Evolutionary conservation across 2,329 filamentous ascomycete species (phyloP).

Genomic region (Monosporascus sp.): DNA sequence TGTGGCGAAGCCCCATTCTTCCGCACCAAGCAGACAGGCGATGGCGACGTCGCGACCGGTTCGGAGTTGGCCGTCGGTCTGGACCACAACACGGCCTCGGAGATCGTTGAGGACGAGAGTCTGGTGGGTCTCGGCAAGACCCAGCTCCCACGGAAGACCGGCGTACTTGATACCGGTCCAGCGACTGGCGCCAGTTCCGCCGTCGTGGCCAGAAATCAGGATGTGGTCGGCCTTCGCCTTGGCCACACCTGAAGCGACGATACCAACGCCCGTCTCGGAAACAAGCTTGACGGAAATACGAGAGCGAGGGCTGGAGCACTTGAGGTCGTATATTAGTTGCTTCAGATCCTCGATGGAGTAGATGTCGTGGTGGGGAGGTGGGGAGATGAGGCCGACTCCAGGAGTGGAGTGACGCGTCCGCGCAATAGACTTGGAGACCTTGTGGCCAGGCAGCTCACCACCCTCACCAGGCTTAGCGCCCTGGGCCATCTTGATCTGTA

Average conservation of each 20-base stretch:
- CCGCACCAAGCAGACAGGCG: slow-evolving; percentile 90
- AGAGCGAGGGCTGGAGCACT: slow-evolving; percentile 89
- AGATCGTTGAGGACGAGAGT: slow-evolving; percentile 93
- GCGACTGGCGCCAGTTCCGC: slow-evolving; percentile 90
- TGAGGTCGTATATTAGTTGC: slow-evolving; percentile 95
- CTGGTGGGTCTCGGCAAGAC: slow-evolving; percentile 95
- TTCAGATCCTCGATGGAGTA: slow-evolving; percentile 98
- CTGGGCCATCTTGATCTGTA: slow-evolving; percentile 99
- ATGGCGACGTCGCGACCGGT: slow-evolving; percentile 93
- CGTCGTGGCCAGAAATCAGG: slow-evolving; percentile 92
- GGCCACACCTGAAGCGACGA: slow-evolving; percentile 93
- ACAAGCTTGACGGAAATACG: slow-evolving; percentile 96
- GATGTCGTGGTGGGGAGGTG: slow-evolving; percentile 94
- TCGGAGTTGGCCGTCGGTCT: slow-evolving; percentile 90
- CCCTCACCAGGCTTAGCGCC: slow-evolving; percentile 97
- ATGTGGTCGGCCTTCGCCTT: slow-evolving; percentile 98
- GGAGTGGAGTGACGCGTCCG: slow-evolving; percentile 93
- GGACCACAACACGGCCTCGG: slow-evolving; percentile 89
- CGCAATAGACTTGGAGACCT: slow-evolving; percentile 90
- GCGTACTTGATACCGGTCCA: slow-evolving; percentile 99
- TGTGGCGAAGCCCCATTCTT: slow-evolving; percentile 96
- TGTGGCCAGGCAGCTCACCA: slow-evolving; percentile 94
- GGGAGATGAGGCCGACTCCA: slow-evolving; percentile 92
- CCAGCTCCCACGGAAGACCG: slow-evolving; percentile 92
- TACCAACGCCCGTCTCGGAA: slow-evolving; percentile 94